Base-by-base conservation (phyloP, 2,329 filamentous ascomycete species). In the Colletotrichum karsti region DNA sequence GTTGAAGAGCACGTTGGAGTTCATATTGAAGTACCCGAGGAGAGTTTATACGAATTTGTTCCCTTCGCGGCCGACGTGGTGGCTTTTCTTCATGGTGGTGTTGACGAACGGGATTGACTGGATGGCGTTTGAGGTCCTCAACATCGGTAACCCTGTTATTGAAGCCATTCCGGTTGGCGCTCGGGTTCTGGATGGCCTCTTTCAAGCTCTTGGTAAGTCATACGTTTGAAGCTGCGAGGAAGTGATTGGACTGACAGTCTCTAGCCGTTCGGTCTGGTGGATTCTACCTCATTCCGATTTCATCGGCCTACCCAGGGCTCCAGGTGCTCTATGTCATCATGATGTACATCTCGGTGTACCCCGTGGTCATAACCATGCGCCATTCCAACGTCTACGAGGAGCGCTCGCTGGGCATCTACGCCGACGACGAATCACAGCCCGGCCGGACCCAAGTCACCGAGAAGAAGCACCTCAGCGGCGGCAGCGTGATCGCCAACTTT, bases 301-400 rank as follows among this genome's bases (percentile, higher is more conserved):
- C 87, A 4, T 79, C 83, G 1, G 80, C 85, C 3, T 85, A 85
- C 41, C 87, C 89, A 6, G 88, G 87, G 2, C 80, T 91, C 3
- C 85, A 90, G 67, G 82, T 91, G 1, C 77, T 88, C 2, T 91
- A 89, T 72, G 81, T 90, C 12, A 83, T 91, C 62, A 89, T 90
- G 81, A 91, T 91, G 87, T 91, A 91, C 75, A 87, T 91, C 44
- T 88, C 88, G 1, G 87, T 85, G 3, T 91, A 89, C 67, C 89
- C 90, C 0, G 84, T 91, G 22, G 85, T 87, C 26, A 88, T 91
- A 66, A 89, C 87, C 1, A 87, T 91, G 78, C 86, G 91, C 28
- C 88, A 90, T 74, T 91, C 90, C 41, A 93, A 93, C 73, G 88
- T 92, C 30, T 93, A 93, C 74, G 91, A 93, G 74, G 90, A 93